Base-by-base conservation (phyloP, 768 basidiomycete genomes). In the Serendipita sp. region DNA sequence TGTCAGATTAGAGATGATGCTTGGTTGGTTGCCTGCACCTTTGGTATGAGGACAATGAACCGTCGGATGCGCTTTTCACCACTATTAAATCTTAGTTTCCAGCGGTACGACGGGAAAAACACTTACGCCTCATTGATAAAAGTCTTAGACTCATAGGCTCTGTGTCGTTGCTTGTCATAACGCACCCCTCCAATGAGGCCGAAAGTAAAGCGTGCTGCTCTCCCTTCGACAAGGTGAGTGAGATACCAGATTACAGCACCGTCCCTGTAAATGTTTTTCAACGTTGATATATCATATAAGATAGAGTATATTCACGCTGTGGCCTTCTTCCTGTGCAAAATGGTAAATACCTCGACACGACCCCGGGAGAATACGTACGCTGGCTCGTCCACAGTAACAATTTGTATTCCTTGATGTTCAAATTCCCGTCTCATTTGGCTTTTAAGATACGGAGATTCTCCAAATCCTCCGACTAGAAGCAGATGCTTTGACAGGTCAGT, bases 201-300 rank as follows among this genome's bases (percentile, higher is more conserved):
- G 32, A 4, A 32, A 24, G 10, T 32, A 16, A 28, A 24, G 3
- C 56, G 3, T 3, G 56, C 24, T 1, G 32, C 35, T 10, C 56
- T 46, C 18, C 8, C 64, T 44, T 15, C 41, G 24, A 65, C 64
- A 13, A 38, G 30, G 5, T 65, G 45, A 15, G 48, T 51, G 32
- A 65, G 37, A 24, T 37, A 53, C 64, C 64, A 65, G 3, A 53
- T 47, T 13, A 47, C 32, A 16, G 64, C 64, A 18, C 64, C 64
- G 3, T 53, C 64, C 16, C 56, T 60, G n/a, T 8, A 18, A 5
- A 8, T 7, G n/a, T 13, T 8, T 5, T 5, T 51, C 30, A 51
- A 32, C n/a, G 30, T 51, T 32, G 5, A 13, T 41, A 51, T 11
- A 51, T 8, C 5, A 32, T 18, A 18, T 51, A 5, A 32, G 5